Evolutionary conservation across 1,139 yeast genomes (phyloP), one percentile per base, ranked within the genome.

Genomic region (Magnusiomyces starmeri): DNA sequence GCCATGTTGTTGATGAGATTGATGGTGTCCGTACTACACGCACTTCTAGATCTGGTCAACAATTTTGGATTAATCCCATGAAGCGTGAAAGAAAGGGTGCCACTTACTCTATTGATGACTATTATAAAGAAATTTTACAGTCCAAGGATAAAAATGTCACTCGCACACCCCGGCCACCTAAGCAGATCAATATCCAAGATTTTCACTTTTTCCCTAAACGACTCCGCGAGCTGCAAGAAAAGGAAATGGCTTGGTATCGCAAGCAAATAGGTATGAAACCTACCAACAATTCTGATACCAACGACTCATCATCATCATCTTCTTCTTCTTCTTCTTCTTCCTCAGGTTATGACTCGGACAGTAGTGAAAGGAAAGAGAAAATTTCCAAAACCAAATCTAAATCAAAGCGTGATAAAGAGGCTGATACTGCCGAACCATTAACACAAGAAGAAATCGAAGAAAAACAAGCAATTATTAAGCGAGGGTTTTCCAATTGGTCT

Each of bases 181-280:
- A 65, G 76, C 79, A 62, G 52, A 52, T 65, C 34, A 60, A 59
- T 35, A 59, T 69, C 7, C 95, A 85, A 60, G 98, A 92, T 63
- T 95, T 85, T 66, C 98, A 92, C 63, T 90, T 92, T 64, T 88
- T 82, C 64, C 83, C 96, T 1, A 74, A 77, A 4, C 81, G 80
- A 32, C 70, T 92, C 40, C 74, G 74, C 22, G 83, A 74, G 6
- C 69, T 90, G 27, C 78, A 90, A 53, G 88, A 83, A 40, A 79
- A 85, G 61, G 98, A 92, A 65, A 86, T 85, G 58, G 73, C 87
- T 9, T 81, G 79, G 25, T 86, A 77, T 64, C 87, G 87, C 58
- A 83, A 80, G 62, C 81, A 78, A 49, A 80, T 82, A 24, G 84
- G 84, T 6, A 85, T 81, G 66, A 80, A 79, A 60, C 86, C 82